Percentiles rank a stretch among this genome's conserved stretches.
These are phyloP conservation scores for Silene coronaria DNA, from an alignment of 179 eudicot genomes.

Conservation along the genomic window DNA sequence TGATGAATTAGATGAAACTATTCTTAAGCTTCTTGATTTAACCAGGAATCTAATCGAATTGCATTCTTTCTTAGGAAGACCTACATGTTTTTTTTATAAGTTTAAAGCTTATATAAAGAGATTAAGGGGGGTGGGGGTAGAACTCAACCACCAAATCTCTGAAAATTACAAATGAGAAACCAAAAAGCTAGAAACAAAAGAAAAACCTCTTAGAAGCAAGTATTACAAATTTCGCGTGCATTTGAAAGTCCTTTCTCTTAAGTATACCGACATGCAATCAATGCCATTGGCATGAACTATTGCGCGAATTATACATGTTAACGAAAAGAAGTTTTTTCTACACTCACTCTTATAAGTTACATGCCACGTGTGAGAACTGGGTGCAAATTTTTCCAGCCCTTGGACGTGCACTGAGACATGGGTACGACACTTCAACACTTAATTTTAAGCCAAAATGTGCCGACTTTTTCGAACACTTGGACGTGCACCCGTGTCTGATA, in stretches of 20 bases:
- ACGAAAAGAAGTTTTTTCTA: background rate
- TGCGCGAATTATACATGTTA: background rate
- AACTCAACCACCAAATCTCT: background rate
- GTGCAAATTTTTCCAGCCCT: no score
- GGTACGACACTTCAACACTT: no score
- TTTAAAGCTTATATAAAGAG: background rate
- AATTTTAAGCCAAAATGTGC: no score
- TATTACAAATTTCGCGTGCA: no score
- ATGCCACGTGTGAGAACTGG: background rate
- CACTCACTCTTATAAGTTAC: background rate
- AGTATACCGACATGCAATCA: slow-evolving; percentile 4
- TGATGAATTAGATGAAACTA: slow-evolving; percentile 24
- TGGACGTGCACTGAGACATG: no score
- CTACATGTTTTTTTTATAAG: background rate
- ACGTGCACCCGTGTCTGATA: no score
- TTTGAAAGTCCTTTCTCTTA: background rate
- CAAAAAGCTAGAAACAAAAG: background rate
- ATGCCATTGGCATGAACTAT: background rate
- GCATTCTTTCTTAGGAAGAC: slow-evolving; percentile 9
- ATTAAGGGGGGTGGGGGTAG: background rate
- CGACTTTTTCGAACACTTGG: no score
- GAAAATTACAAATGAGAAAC: background rate
- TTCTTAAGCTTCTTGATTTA: slow-evolving; percentile 25
- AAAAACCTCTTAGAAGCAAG: no score
- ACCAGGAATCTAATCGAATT: slow-evolving; percentile 20